Base-by-base conservation (phyloP, 345 rosid species). In the Limnanthes douglasii region DNA sequence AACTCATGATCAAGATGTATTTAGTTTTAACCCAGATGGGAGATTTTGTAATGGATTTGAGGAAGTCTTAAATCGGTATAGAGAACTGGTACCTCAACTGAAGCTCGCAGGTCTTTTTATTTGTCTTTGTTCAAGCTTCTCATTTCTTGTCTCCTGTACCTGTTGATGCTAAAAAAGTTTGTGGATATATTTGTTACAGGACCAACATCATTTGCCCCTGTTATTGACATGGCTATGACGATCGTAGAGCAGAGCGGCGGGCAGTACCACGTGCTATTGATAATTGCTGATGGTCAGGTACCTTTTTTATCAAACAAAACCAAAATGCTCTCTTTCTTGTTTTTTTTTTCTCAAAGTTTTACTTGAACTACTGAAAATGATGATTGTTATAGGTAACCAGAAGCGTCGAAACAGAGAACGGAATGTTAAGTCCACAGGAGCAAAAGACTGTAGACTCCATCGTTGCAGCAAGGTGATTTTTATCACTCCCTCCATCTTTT, bases 251-350 rank as follows among this genome's bases (percentile, higher is more conserved):
- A 65, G 64, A 84, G 88, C 48, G 79, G 82, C 31, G 94, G 94
- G 15, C 98, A 90, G 41, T 90, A 84, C 65, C 98, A 90, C 34
- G 98, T 90, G 16, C 48, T 90, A 55, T 39, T 90, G 59, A 90
- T 90, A 50, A 77, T 90, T 43, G 98, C 98, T 5, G 98, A 90
- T 54, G 98, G 98, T 5, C 98, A 85, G 98, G 98, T 90, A 69
- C 19, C 34, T 27, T 20, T n/a, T n/a, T n/a, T n/a, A n/a, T n/a
- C n/a, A 10, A 21, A 10, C 21, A 32, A 15, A 6, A 31, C n/a
- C 8, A 13, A 15, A 44, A 21, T 33, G 31, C 41, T 29, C 27
- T 34, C 5, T 38, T 15, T 41, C 26, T 35, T n/a, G n/a, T 13
- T 19, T 21, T 45, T 20, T 11, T 39, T 22, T 3, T 21, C 13